Base-by-base conservation (phyloP, 1,284 basidiomycete genomes). In the Puccinia triticina region DNA sequence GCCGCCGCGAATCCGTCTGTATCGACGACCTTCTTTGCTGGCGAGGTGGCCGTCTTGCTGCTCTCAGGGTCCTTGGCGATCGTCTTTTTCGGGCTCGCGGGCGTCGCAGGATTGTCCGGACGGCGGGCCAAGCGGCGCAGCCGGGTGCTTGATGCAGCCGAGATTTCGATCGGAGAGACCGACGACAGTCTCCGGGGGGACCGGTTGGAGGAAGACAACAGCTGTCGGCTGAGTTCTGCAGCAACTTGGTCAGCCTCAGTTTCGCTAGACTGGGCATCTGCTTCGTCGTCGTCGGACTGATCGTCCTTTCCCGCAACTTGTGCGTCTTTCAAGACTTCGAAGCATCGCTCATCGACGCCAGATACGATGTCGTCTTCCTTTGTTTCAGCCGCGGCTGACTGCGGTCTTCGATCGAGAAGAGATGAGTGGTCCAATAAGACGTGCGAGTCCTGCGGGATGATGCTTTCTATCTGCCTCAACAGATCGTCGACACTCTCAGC, bases 161-260 rank as follows among this genome's bases (percentile, higher is more conserved):
- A 69, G 18, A 48, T 48, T 46, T 69, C 66, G 23, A 69, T 21
- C 1, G 66, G 66, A 1, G 66, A 69, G 23, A 69, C 66, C 21
- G 66, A 69, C 40, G 66, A 69, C 32, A 69, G 46, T 32, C 66
- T 40, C 10, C 66, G 37, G 46, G 66, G 66, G 18, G 66, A 69
- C 32, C 66, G 37, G 16, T 48, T 69, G 18, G 66, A 48, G 37
- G 40, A n/a, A n/a, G 40, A 23, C 7, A 69, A 16, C 26, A 69
- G 37, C 37, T 48, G 37, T 69, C n/a, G 37, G n/a, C 21, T 69
- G 66, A 69, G 40, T 69, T 69, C 40, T 43, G 43, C 40, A 1
- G 37, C 66, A 43, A 43, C 37, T 37, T 23, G 40, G 43, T 46
- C 40, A 43, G 43, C 66, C 12, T 69, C 66, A 46, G 21, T 48